These are phyloP conservation scores for Fragaria ananassa DNA, from an alignment of 306 rosid genomes.

Conservation along the genomic window DNA sequence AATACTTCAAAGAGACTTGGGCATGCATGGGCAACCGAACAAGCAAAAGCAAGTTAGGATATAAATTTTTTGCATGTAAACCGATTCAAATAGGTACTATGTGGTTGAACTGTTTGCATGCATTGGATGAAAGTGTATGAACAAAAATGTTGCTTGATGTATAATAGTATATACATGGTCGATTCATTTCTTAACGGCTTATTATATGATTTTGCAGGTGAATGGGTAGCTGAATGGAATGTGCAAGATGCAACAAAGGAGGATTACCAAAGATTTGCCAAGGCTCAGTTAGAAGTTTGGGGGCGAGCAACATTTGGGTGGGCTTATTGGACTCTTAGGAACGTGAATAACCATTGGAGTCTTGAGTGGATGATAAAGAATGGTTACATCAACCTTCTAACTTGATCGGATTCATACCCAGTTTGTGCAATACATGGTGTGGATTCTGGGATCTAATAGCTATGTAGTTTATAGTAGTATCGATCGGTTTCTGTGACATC, in stretches of 20 bases:
- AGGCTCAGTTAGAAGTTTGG: conserved; percentile 56
- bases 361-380: conserved; percentile 73
- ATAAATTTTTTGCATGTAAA: too few species aligned
- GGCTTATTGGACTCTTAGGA: conserved; percentile 76
- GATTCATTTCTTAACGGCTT: background rate
- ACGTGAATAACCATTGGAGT: conserved; percentile 63
- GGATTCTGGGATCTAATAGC: too few species aligned
- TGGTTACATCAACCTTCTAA: conserved; percentile 47
- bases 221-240: conserved; percentile 78
- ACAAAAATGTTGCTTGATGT: background rate
- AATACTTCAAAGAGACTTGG: too few species aligned
- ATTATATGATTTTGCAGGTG: conserved; percentile 37
- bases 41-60: too few species aligned
- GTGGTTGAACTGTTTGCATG: background rate
- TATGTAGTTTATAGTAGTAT: too few species aligned
- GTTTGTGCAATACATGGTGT: background rate
- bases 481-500: too few species aligned
- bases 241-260: conserved; percentile 43
- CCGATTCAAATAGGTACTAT: too few species aligned
- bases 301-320: conserved; percentile 78
- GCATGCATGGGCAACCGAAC: too few species aligned
- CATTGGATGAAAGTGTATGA: background rate
- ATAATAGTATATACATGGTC: background rate
- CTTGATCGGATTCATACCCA: background rate
- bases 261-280: conserved; percentile 55